Conservation (phyloP, 768 basidiomycete genomes). For the Serendipita sp. region DNA sequence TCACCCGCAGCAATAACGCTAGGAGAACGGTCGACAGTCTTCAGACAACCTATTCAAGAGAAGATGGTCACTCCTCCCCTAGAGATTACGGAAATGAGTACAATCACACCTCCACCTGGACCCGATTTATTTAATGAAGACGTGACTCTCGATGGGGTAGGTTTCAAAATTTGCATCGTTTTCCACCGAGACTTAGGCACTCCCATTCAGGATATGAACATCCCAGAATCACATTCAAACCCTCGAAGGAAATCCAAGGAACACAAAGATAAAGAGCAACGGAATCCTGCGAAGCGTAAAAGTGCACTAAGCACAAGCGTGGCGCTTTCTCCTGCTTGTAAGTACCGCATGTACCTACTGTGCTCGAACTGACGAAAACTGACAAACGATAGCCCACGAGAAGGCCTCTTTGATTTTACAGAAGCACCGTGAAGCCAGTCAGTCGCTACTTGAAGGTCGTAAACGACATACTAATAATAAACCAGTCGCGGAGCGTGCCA, state of each 20-base stretch:
- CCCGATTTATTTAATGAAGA: no score
- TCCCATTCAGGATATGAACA: no score
- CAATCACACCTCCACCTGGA: no score
- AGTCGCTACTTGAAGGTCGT: neutral
- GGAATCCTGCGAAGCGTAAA: neutral
- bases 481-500: neutral
- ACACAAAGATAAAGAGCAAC: neutral
- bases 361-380: neutral
- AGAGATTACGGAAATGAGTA: no score
- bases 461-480: neutral
- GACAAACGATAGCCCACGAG: neutral
- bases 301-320: neutral
- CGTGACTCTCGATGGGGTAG: no score
- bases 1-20: no score
- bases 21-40: no score
- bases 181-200: no score
- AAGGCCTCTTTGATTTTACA: neutral
- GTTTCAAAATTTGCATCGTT: no score
- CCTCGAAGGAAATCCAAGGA: neutral
- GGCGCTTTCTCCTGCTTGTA: neutral
- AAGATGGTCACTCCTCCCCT: no score
- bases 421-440: constrained; percentile 15
- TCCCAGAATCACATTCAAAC: neutral
- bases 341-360: neutral
- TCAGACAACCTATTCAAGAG: no score